phyloP scores from a whole-genome alignment of 345 rosid species.

The Corymbia maculata region DNA sequence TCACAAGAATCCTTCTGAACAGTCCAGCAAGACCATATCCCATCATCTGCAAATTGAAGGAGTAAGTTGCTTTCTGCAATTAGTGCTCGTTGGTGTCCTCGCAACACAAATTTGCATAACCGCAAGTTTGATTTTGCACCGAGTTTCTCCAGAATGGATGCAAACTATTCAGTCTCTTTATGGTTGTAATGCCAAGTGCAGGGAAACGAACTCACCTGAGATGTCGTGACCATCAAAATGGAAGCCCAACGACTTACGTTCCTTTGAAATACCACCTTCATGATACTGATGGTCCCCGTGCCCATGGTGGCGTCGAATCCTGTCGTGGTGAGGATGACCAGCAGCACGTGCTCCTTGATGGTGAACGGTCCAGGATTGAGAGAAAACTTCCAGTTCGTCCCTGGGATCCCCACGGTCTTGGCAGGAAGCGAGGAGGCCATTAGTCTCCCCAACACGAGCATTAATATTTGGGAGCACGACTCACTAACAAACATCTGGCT shows the following conservation, averaged over 20 bases:
- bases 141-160: neutral
- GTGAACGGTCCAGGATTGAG: slow-evolving; percentile 48
- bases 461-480: slow-evolving; percentile 28
- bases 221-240: slow-evolving; percentile 50
- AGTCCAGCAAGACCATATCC: slow-evolving; percentile 58
- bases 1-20: slow-evolving; percentile 40
- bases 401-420: slow-evolving; percentile 3
- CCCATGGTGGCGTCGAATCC: slow-evolving; percentile 7
- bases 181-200: neutral
- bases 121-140: neutral
- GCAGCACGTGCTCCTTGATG: slow-evolving; percentile 35
- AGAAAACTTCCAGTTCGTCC: slow-evolving; percentile 32
- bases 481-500: slow-evolving; percentile 10
- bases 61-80: neutral
- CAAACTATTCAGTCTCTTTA: neutral
- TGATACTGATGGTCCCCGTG: slow-evolving; percentile 9
- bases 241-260: slow-evolving; percentile 12
- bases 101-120: neutral
- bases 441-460: slow-evolving; percentile 28
- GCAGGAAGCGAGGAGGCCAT: slow-evolving; percentile 28
- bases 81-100: neutral
- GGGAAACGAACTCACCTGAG: slow-evolving; percentile 37
- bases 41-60: slow-evolving; percentile 19
- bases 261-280: slow-evolving; percentile 28
- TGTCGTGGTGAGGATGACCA: slow-evolving; percentile 28